Evolutionary conservation across 2,329 filamentous ascomycete species (phyloP).

Genomic region (Cercospora sojina): DNA sequence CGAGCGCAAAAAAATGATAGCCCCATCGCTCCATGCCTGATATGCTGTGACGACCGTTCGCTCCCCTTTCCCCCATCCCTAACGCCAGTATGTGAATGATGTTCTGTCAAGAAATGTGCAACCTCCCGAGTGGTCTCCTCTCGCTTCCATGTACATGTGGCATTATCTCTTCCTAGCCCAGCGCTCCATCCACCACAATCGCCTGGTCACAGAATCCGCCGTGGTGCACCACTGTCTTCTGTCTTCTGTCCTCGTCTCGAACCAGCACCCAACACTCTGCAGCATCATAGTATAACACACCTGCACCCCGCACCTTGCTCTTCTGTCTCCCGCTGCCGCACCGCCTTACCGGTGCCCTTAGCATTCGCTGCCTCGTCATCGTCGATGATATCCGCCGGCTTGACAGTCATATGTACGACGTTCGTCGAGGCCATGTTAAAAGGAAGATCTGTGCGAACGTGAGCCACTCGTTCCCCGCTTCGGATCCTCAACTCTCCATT

Average conservation of each 20-base stretch:
- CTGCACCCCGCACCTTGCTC: constrained; percentile 61
- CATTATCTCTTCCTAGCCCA: not conserved
- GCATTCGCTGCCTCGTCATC: constrained; percentile 68
- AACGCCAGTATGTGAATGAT: not conserved
- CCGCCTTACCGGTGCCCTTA: constrained; percentile 63
- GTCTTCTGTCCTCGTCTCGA: not conserved
- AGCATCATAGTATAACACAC: constrained; percentile 57
- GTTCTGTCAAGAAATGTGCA: not conserved
- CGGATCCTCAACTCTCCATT: constrained; percentile 72
- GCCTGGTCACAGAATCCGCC: too few species aligned
- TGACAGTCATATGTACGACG: constrained; percentile 92
- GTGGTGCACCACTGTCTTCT: too few species aligned
- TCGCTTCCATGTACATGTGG: not conserved
- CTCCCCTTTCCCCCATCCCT: not conserved
- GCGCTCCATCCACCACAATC: too few species aligned
- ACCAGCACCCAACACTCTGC: too few species aligned
- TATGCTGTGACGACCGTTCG: not conserved
- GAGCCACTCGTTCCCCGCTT: constrained; percentile 62
- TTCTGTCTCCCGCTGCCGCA: constrained; percentile 48
- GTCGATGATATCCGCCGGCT: constrained; percentile 78
- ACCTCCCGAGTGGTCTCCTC: not conserved
- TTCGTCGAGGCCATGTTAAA: constrained; percentile 74
- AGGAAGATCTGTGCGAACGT: constrained; percentile 52
- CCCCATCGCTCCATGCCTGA: not conserved
- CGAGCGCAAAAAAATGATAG: not conserved